These are phyloP conservation scores for Tolypocladium album DNA, from an alignment of 2,329 filamentous ascomycete genomes.

Conservation along the genomic window DNA sequence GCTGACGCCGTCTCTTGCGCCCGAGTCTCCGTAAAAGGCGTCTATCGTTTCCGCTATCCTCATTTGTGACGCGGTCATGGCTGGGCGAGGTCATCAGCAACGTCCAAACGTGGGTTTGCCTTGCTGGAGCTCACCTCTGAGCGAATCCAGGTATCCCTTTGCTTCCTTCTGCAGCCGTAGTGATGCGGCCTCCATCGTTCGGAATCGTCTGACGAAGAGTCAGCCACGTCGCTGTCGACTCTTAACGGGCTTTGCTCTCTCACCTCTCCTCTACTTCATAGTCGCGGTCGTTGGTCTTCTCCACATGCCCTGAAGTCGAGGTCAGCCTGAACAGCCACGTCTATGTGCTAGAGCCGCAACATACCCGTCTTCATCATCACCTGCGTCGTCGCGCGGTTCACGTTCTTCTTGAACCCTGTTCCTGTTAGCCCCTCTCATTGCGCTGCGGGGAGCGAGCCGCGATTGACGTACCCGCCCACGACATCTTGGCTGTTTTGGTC, in stretches of 20 bases:
- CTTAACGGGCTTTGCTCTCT: neutral
- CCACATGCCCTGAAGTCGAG: conserved; percentile 63
- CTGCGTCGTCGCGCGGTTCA: conserved; percentile 97
- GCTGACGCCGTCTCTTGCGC: conserved; percentile 88
- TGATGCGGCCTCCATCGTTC: conserved; percentile 93
- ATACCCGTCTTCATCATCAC: conserved; percentile 98
- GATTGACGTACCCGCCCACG: conserved; percentile 52
- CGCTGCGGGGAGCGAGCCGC: conserved; percentile 12
- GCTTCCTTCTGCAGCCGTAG: conserved; percentile 92
- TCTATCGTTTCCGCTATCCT: conserved; percentile 98
- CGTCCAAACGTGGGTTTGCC: neutral
- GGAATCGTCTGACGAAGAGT: conserved; percentile 60
- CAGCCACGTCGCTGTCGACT: conserved; percentile 4
- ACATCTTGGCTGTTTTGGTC: conserved; percentile 37
- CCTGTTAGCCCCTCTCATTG: conserved; percentile 14
- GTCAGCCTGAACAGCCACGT: neutral
- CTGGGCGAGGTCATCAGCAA: conserved; percentile 30
- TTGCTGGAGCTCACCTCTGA: conserved; percentile 54
- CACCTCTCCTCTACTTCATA: conserved; percentile 96
- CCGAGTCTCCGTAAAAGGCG: conserved; percentile 95
- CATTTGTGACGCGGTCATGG: conserved; percentile 99
- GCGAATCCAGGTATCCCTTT: conserved; percentile 92
- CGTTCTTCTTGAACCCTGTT: conserved; percentile 66
- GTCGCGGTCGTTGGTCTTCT: conserved; percentile 96
- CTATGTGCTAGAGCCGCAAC: conserved; percentile 9